These are phyloP conservation scores for Acarospora socialis DNA, from an alignment of 2,329 filamentous ascomycete species.

Conservation along the genomic window DNA sequence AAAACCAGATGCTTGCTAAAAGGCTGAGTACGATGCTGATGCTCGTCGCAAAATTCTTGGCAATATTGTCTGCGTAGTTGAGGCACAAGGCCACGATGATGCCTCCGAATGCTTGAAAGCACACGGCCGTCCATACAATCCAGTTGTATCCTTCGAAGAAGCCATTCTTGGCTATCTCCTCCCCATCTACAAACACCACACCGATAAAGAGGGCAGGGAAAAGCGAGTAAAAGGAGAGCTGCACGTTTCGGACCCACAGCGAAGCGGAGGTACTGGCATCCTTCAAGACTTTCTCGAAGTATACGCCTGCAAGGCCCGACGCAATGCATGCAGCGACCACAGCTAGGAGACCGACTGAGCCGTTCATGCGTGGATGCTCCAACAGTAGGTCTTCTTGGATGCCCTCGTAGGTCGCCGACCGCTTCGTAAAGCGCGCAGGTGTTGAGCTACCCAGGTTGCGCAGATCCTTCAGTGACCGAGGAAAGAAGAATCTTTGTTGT, in stretches of 20 bases:
- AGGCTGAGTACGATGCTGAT: conserved; percentile 84
- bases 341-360: conserved; percentile 61
- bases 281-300: conserved; percentile 69
- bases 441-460: conserved; percentile 45
- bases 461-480: conserved; percentile 64
- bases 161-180: conserved; percentile 65
- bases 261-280: conserved; percentile 62
- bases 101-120: conserved; percentile 70
- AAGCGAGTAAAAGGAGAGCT: conserved; percentile 85
- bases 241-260: conserved; percentile 88
- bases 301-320: conserved; percentile 66
- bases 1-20: conserved; percentile 70
- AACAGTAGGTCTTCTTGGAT: conserved; percentile 51
- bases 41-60: conserved; percentile 86
- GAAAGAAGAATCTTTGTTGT: conserved; percentile 47
- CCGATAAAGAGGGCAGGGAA: conserved; percentile 80
- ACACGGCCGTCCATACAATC: conserved; percentile 75
- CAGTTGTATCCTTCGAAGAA: conserved; percentile 94
- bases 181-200: conserved; percentile 74
- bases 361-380: conserved; percentile 51
- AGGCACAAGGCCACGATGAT: conserved; percentile 71
- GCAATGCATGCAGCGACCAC: conserved; percentile 65
- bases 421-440: conserved; percentile 41
- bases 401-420: conserved; percentile 81
- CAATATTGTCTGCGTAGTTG: conserved; percentile 75